Percentiles rank a stretch among this genome's conserved stretches.
Conservation (phyloP, 2,329 filamentous ascomycete species). For the Aureobasidium uvarum region DNA sequence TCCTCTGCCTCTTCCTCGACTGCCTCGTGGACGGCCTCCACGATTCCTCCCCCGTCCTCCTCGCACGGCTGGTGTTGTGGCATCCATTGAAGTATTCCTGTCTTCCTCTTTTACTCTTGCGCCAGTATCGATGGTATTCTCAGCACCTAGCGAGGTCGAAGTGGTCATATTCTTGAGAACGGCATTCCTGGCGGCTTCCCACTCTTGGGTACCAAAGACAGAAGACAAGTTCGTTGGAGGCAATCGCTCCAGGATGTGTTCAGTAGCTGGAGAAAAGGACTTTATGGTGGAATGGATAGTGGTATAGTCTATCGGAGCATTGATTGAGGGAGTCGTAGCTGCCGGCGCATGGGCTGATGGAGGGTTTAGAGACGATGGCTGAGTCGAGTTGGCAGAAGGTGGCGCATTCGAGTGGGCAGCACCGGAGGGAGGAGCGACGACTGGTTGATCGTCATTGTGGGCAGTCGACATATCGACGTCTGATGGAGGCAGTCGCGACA, state of each 20-base stretch:
- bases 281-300: not conserved
- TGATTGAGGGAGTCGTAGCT: not conserved
- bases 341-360: slow-evolving; percentile 6
- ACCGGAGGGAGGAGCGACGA: not conserved
- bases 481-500: not conserved
- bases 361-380: not conserved
- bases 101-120: slow-evolving; percentile 2
- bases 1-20: slow-evolving; percentile 28
- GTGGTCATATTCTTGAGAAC: slow-evolving; percentile 48
- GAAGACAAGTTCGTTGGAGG: slow-evolving; percentile 35
- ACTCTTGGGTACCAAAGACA: slow-evolving; percentile 40
- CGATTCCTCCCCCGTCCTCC: slow-evolving; percentile 31
- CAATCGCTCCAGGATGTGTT: slow-evolving; percentile 43
- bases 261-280: slow-evolving; percentile 39
- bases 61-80: slow-evolving; percentile 20
- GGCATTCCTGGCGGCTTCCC: slow-evolving; percentile 49
- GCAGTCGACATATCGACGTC: slow-evolving; percentile 10
- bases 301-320: not conserved
- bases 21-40: slow-evolving; percentile 27
- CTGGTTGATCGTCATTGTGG: not conserved
- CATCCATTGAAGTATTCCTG: not conserved
- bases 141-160: not conserved
- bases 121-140: not conserved
- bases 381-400: not conserved
- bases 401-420: not conserved